Evolutionary conservation across 2,329 filamentous ascomycete genomes (phyloP).

Genomic region (Neocatenulostroma microsporum): DNA sequence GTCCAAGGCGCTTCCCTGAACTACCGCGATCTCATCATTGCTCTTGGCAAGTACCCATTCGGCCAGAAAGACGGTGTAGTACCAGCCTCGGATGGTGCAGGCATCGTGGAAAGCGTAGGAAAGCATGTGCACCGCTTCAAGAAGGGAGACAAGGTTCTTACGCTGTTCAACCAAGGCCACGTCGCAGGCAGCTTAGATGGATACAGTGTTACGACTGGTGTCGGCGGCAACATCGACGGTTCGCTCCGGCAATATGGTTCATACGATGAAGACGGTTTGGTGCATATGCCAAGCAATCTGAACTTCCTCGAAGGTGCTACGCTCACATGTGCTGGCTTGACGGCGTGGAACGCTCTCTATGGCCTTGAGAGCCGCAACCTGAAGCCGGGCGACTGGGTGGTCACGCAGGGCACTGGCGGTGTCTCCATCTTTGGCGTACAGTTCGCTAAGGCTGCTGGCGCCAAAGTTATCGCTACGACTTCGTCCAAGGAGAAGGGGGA

Average conservation of each 20-base stretch:
- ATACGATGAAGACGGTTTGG: slow-evolving; percentile 60
- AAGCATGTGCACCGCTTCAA: slow-evolving; percentile 50
- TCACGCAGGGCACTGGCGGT: slow-evolving; percentile 64
- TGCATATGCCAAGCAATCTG: slow-evolving; percentile 54
- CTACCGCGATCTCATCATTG: slow-evolving; percentile 44
- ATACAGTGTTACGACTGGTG: slow-evolving; percentile 43
- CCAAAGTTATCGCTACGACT: slow-evolving; percentile 52
- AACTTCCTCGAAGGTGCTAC: slow-evolving; percentile 41
- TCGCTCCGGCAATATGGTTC: slow-evolving; percentile 59
- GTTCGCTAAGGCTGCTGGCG: slow-evolving; percentile 48
- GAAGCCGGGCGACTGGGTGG: slow-evolving; percentile 41
- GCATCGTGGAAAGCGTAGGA: slow-evolving; percentile 47
- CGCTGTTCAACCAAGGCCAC: slow-evolving; percentile 56
- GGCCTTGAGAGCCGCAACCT: slow-evolving; percentile 36
- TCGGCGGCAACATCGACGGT: slow-evolving; percentile 63
- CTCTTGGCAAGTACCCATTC: slow-evolving; percentile 42
- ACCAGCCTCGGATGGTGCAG: slow-evolving; percentile 47
- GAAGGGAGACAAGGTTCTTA: slow-evolving; percentile 52
- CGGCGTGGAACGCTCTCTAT: slow-evolving; percentile 49
- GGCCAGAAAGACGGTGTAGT: slow-evolving; percentile 34
- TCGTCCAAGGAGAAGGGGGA: slow-evolving; percentile 45
- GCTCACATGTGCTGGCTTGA: slow-evolving; percentile 40
- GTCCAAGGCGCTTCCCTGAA: slow-evolving; percentile 43
- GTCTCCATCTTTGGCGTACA: slow-evolving; percentile 60
- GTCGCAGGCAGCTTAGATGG: slow-evolving; percentile 43